phyloP scores from a whole-genome alignment of 192 early-diverging fungal genomes.

The Oehlia diaphana region DNA sequence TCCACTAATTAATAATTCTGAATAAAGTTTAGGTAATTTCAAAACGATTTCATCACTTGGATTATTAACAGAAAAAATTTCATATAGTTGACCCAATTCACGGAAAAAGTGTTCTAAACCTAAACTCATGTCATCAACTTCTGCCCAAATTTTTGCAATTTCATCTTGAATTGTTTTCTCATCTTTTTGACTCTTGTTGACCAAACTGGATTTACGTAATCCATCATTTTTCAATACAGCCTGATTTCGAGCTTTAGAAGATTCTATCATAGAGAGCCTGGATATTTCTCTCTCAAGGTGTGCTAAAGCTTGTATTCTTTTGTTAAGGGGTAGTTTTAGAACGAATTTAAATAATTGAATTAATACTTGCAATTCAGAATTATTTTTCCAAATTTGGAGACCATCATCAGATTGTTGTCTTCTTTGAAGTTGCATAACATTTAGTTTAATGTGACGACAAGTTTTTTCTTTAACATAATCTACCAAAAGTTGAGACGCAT shows the following conservation, averaged over 20 bases:
- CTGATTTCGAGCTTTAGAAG: conserved; percentile 9
- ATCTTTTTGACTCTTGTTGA: background rate
- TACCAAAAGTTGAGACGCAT: conserved; percentile 6
- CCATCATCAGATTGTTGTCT: background rate
- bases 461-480: conserved; percentile 22
- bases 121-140: conserved; percentile 28
- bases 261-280: conserved; percentile 11
- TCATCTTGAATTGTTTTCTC: conserved; percentile 1
- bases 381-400: conserved; percentile 22
- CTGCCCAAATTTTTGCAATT: conserved; percentile 14
- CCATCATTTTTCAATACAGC: conserved; percentile 11
- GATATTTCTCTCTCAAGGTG: conserved; percentile 28
- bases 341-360: background rate
- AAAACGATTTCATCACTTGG: background rate
- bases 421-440: conserved; percentile 30
- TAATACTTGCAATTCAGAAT: conserved; percentile 1
- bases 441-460: conserved; percentile 7
- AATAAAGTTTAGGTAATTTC: conserved; percentile 21
- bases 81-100: conserved; percentile 19
- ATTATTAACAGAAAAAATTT: background rate
- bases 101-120: conserved; percentile 27
- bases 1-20: conserved; percentile 21
- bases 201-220: conserved; percentile 11
- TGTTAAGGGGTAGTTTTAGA: conserved; percentile 1
- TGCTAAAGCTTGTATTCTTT: conserved; percentile 15